Conservation (phyloP, 257 asterid species). For the Ilex aquifolium region DNA sequence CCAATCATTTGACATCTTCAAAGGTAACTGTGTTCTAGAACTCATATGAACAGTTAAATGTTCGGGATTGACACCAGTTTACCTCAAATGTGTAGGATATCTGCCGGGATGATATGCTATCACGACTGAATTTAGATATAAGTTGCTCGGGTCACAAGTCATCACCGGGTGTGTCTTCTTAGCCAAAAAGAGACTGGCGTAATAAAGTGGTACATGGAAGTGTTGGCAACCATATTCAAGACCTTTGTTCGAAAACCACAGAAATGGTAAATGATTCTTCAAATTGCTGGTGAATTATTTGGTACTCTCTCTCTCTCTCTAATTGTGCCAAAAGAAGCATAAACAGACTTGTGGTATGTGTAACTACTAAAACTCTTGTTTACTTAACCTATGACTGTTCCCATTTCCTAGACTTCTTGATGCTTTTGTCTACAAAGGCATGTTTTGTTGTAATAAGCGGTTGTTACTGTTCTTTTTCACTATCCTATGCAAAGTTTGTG, state of each 20-base stretch:
- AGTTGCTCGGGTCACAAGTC: constrained; percentile 76
- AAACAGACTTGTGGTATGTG: too few relatives aligned
- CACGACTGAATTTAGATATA: constrained; percentile 62
- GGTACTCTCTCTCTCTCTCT: too few relatives aligned
- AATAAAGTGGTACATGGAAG: constrained; percentile 22
- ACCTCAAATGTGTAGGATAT: constrained; percentile 46
- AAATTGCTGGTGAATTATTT: constrained; percentile 15
- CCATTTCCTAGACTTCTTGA: too few relatives aligned
- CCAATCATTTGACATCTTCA: constrained; percentile 52
- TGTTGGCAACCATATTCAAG: constrained; percentile 23
- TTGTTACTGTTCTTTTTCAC: too few relatives aligned
- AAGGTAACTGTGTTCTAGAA: constrained; percentile 35
- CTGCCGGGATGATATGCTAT: constrained; percentile 60
- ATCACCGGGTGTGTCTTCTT: constrained; percentile 74
- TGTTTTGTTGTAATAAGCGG: too few relatives aligned
- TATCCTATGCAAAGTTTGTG: too few relatives aligned
- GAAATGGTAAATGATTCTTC: constrained; percentile 18
- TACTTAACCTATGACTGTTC: too few relatives aligned
- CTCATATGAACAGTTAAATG: background rate
- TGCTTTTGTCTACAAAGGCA: too few relatives aligned
- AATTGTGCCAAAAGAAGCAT: too few relatives aligned
- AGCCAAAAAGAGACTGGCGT: constrained; percentile 8
- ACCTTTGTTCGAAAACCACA: constrained; percentile 23
- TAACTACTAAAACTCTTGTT: too few relatives aligned
- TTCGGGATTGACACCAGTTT: background rate